These are phyloP conservation scores for Monosporozyma aerobia DNA, from an alignment of 805 yeast genomes.

Conservation along the genomic window DNA sequence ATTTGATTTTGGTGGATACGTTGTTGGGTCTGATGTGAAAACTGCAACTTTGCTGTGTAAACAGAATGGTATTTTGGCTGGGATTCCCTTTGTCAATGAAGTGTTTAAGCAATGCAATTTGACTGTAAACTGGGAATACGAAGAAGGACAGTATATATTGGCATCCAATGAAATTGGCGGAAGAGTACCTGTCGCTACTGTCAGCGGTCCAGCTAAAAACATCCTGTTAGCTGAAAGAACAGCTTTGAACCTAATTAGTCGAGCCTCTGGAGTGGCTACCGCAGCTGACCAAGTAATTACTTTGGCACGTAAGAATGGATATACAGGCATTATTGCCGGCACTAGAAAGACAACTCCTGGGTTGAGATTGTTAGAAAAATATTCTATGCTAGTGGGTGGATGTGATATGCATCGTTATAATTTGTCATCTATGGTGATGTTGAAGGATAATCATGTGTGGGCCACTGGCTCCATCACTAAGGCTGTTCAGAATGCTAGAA, in stretches of 20 bases:
- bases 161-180: constrained; percentile 33
- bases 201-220: constrained; percentile 72
- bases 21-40: constrained; percentile 71
- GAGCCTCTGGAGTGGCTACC: constrained; percentile 85
- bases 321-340: constrained; percentile 82
- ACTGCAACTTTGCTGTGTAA: constrained; percentile 77
- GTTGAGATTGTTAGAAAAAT: constrained; percentile 75
- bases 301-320: constrained; percentile 61
- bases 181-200: constrained; percentile 67
- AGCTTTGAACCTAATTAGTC: constrained; percentile 68
- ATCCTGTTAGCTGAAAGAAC: constrained; percentile 79
- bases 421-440: constrained; percentile 88
- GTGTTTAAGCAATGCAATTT: constrained; percentile 71
- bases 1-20: constrained; percentile 90
- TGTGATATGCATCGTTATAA: constrained; percentile 90
- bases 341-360: constrained; percentile 98
- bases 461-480: constrained; percentile 84
- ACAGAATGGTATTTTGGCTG: constrained; percentile 69
- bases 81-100: constrained; percentile 84
- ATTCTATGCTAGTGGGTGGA: constrained; percentile 93
- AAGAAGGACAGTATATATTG: constrained; percentile 57
- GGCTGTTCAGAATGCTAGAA: constrained; percentile 70
- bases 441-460: constrained; percentile 89
- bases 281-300: constrained; percentile 48
- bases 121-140: constrained; percentile 57